Base-by-base conservation (phyloP, 352 stramenopile genomes). In the Globisporangium apiculatum region DNA sequence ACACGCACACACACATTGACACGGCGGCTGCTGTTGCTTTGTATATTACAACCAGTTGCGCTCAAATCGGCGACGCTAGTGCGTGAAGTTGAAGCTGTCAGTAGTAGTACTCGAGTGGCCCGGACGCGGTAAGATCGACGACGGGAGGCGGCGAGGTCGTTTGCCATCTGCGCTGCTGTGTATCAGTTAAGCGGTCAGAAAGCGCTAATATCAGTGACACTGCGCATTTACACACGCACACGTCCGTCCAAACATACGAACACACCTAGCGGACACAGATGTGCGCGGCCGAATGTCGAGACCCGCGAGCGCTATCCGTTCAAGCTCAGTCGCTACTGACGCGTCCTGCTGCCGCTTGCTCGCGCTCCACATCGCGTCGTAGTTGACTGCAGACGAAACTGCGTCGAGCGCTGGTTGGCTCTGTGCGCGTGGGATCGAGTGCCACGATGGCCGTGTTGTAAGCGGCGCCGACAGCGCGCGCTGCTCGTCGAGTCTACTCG, bases 301-400 rank as follows among this genome's bases (percentile, higher is more conserved):
- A 10, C 64, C 62, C 3, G 62, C 61, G 48, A 61, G 61, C 18
- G 58, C 68, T 54, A 76, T 68, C 54, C 60, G 71, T 18, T 74
- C 56, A 35, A 76, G 56, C 38, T 69, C 62, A 31, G 36, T 7
- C 36, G 15, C 24, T 56, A 18, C 15, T 48, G 42, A 5, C 24
- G 17, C 24, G 18, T 8, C 12, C 17, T 35, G 62, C 61, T 65
- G 24, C 7, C 63, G 59, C 57, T 72, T n/a, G 57, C 72, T 81
- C 7, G 73, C 75, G 40, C 70, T 87, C 77, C 79, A 89, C 70
- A 89, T 82, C 61, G 86, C 79, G 55, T 86, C 64, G 18, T 71
- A 87, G 52, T 86, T 82, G 31, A 52, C 42, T 36, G 50, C 52
- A 11, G 17, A 14, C 5, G 46, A n/a, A 37, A 37, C 48, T 2